Conservation (phyloP, 2,329 filamentous ascomycete genomes). For the Geosmithia morbida region DNA sequence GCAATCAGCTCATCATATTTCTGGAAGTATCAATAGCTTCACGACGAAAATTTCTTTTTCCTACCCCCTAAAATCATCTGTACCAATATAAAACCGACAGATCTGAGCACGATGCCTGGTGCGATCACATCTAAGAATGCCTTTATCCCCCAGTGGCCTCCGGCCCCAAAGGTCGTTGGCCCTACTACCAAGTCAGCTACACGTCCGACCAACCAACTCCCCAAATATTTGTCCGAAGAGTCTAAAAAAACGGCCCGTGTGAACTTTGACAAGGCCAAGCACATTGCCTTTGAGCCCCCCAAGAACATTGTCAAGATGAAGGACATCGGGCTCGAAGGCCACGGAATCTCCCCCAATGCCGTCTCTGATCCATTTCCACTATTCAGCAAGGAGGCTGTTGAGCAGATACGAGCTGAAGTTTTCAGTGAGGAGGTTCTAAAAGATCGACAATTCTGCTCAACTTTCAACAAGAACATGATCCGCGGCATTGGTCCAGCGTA, state of each 20-base stretch:
- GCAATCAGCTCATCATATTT: background rate
- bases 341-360: conserved; percentile 46
- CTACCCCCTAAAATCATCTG: background rate
- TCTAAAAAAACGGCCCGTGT: conserved; percentile 7
- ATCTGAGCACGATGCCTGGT: background rate
- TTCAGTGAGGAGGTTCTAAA: conserved; percentile 38
- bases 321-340: conserved; percentile 38
- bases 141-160: conserved; percentile 1
- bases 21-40: too few species aligned
- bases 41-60: too few species aligned
- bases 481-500: conserved; percentile 29
- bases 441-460: conserved; percentile 37
- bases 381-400: conserved; percentile 45
- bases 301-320: conserved; percentile 43
- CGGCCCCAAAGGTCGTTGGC: conserved; percentile 9
- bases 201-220: conserved; percentile 7
- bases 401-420: conserved; percentile 48
- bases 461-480: conserved; percentile 38
- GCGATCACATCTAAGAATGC: background rate
- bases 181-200: conserved; percentile 12
- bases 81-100: background rate
- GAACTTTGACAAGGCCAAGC: conserved; percentile 37
- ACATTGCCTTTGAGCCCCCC: conserved; percentile 36
- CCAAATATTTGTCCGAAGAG: conserved; percentile 12
- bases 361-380: conserved; percentile 52